phyloP scores from a whole-genome alignment of 2,329 filamentous ascomycete genomes.

The Claviceps sp. region DNA sequence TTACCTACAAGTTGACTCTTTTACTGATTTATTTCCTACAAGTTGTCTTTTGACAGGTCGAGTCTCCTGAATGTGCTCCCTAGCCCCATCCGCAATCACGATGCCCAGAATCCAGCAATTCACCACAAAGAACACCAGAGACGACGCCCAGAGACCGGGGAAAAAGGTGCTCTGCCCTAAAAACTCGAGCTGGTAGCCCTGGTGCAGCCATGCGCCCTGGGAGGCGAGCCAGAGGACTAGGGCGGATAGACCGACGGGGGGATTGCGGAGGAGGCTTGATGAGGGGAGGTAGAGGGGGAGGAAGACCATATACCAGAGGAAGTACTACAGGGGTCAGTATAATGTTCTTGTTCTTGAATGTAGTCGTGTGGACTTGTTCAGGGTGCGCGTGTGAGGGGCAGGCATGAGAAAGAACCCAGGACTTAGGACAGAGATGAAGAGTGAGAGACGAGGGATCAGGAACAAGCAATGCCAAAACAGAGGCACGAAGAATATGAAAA shows the following conservation, averaged over 20 bases:
- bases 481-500: not conserved
- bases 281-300: conserved; percentile 78
- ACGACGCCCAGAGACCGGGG: conserved; percentile 67
- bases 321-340: conserved; percentile 50
- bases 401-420: too few relatives aligned
- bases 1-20: too few relatives aligned
- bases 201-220: conserved; percentile 65
- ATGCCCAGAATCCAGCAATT: conserved; percentile 82
- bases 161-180: conserved; percentile 72
- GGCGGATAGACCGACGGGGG: conserved; percentile 49
- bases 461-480: too few relatives aligned
- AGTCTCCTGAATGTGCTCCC: not conserved
- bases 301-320: conserved; percentile 95
- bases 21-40: too few relatives aligned
- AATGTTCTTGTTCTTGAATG: too few relatives aligned
- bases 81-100: conserved; percentile 52
- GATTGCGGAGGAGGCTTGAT: conserved; percentile 55
- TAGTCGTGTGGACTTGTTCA: too few relatives aligned
- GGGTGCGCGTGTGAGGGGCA: too few relatives aligned
- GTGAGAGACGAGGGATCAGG: too few relatives aligned
- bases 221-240: conserved; percentile 59
- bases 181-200: conserved; percentile 66
- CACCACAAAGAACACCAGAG: conserved; percentile 66
- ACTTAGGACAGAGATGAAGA: too few relatives aligned
- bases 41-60: too few relatives aligned